Percentiles rank a stretch among this genome's conserved stretches.
Conservation (phyloP, 78 protist genomes). For the slime mould (Dictyostelium discoideum) region dicty_2.7 NC_007089.4:1903001-1903500, state of each 20-base stretch:
- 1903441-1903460: not conserved
- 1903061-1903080: slow-evolving; percentile 86
- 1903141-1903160: slow-evolving; percentile 87
- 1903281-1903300: slow-evolving; percentile 27
- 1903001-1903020: slow-evolving; percentile 88
- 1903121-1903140: slow-evolving; percentile 85
- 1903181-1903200: slow-evolving; percentile 34
- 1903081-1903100: slow-evolving; percentile 85
- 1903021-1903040: slow-evolving; percentile 90
- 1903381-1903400: slow-evolving; percentile 88
- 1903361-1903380: slow-evolving; percentile 83
- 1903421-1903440: slow-evolving; percentile 66
- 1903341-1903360: slow-evolving; percentile 81
- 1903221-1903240: not conserved
- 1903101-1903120: slow-evolving; percentile 83
- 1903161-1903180: slow-evolving; percentile 73
- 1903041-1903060: slow-evolving; percentile 90
- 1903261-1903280: not conserved
- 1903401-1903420: slow-evolving; percentile 91
- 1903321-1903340: slow-evolving; percentile 66
- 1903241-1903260: not conserved
- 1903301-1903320: slow-evolving; percentile 64
- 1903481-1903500: slow-evolving; percentile 74
- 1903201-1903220: slow-evolving; percentile 13
- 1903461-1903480: slow-evolving; percentile 25